phyloP scores from a whole-genome alignment of 345 rosid genomes.

The Moricandia moricandioides region DNA sequence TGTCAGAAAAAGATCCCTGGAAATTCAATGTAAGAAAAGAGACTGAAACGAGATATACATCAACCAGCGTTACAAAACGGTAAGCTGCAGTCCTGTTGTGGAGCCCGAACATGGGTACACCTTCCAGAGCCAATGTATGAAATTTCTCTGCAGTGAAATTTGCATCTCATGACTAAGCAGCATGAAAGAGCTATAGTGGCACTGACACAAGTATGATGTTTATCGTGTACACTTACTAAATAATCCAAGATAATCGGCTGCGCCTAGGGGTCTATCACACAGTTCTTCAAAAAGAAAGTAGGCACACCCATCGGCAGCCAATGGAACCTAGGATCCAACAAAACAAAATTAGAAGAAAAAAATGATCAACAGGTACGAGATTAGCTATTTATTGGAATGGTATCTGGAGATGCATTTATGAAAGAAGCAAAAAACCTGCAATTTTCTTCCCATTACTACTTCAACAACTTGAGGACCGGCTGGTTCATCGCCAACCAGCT shows the following conservation, averaged over 20 bases:
- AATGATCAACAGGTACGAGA: neutral
- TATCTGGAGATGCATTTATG: neutral
- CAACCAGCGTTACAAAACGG: constrained; percentile 95
- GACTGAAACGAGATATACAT: constrained; percentile 47
- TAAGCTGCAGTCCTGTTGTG: constrained; percentile 88
- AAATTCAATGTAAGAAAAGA: constrained; percentile 1
- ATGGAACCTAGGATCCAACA: constrained; percentile 55
- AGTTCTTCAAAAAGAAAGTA: constrained; percentile 86
- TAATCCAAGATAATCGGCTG: constrained; percentile 96
- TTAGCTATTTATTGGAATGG: constrained; percentile 4
- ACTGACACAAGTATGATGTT: neutral
- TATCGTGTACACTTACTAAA: constrained; percentile 60
- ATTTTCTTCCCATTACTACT: constrained; percentile 90
- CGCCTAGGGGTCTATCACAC: constrained; percentile 89
- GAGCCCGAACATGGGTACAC: constrained; percentile 79
- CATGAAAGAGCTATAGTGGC: neutral
- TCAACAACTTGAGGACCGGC: constrained; percentile 68
- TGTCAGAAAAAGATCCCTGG: neutral
- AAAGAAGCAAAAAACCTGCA: constrained; percentile 48
- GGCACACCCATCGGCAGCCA: constrained; percentile 91
- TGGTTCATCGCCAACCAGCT: constrained; percentile 51
- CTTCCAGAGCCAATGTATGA: constrained; percentile 88
- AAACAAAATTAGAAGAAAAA: neutral
- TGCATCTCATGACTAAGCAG: constrained; percentile 25
- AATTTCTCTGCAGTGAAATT: constrained; percentile 61